Evolutionary conservation across 164 flowering plant species (phyloP).

Genomic region (Saururus chinensis): DNA sequence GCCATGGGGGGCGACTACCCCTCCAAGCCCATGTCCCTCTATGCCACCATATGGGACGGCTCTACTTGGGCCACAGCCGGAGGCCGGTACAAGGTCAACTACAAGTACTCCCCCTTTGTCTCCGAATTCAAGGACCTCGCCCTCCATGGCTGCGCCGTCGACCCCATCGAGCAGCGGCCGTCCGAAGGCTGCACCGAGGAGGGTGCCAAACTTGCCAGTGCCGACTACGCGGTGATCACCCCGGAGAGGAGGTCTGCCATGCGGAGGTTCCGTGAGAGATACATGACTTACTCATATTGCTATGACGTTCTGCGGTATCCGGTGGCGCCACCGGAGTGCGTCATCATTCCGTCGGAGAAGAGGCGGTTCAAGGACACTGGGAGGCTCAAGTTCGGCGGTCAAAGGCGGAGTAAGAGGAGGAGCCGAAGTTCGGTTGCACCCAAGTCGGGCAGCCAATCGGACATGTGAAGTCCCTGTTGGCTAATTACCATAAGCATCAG

Average conservation of each 20-base stretch:
- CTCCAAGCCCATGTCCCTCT: slow-evolving; percentile 79
- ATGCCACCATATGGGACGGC: slow-evolving; percentile 97
- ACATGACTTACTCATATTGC: slow-evolving; percentile 85
- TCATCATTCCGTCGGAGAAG: slow-evolving; percentile 38
- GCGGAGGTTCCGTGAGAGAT: slow-evolving; percentile 51
- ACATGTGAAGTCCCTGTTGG: neutral
- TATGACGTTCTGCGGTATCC: slow-evolving; percentile 61
- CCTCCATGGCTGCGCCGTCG: slow-evolving; percentile 56
- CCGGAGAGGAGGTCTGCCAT: slow-evolving; percentile 31
- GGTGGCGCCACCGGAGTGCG: slow-evolving; percentile 70
- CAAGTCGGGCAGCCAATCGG: neutral
- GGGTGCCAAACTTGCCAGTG: neutral
- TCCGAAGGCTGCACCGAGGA: slow-evolving; percentile 24
- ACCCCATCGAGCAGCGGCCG: slow-evolving; percentile 41
- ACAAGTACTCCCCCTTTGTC: slow-evolving; percentile 65
- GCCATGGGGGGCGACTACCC: slow-evolving; percentile 89
- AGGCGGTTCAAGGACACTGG: slow-evolving; percentile 55
- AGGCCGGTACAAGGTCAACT: slow-evolving; percentile 63
- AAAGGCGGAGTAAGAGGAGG: slow-evolving; percentile 12
- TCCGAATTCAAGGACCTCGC: slow-evolving; percentile 56
- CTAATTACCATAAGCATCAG: too few relatives aligned
- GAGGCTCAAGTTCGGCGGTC: slow-evolving; percentile 45
- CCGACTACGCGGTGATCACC: slow-evolving; percentile 21
- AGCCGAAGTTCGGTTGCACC: slow-evolving; percentile 6
- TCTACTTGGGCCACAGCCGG: slow-evolving; percentile 89